These are phyloP conservation scores for Beauveria pseudobassiana DNA, from an alignment of 2,329 filamentous ascomycete species.

Conservation along the genomic window DNA sequence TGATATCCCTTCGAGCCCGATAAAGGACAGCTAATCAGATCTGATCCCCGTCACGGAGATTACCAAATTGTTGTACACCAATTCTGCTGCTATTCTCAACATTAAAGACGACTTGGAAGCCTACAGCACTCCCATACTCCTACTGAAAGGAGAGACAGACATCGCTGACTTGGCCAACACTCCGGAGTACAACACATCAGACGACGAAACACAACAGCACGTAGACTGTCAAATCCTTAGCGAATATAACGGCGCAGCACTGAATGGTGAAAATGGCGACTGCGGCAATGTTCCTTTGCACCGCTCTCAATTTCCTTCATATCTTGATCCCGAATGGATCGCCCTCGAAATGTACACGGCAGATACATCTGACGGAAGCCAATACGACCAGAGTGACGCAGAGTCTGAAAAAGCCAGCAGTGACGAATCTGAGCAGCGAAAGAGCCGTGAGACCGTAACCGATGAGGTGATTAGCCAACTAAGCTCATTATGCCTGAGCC, in stretches of 20 bases:
- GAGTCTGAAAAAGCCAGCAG: constrained; percentile 29
- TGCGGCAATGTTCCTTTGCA: constrained; percentile 18
- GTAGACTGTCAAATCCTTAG: not conserved
- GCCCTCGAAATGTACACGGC: constrained; percentile 69
- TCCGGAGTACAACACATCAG: not conserved
- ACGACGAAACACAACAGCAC: not conserved
- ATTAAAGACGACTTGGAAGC: constrained; percentile 52
- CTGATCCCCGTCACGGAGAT: constrained; percentile 51
- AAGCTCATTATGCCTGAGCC: not conserved
- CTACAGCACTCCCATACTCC: constrained; percentile 44
- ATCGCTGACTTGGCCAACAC: constrained; percentile 40
- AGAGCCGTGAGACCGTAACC: constrained; percentile 11
- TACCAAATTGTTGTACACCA: constrained; percentile 88
- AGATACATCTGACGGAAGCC: constrained; percentile 16
- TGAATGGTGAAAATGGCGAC: no score
- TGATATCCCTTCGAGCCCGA: constrained; percentile 28
- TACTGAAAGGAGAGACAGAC: constrained; percentile 64
- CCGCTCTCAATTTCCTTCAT: constrained; percentile 14
- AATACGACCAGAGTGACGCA: constrained; percentile 39
- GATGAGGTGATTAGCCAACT: not conserved
- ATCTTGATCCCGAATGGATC: constrained; percentile 80
- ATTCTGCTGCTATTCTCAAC: constrained; percentile 83
- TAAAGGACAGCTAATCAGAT: constrained; percentile 42
- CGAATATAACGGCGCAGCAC: not conserved
- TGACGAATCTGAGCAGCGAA: constrained; percentile 37